Base-by-base conservation (phyloP, 768 basidiomycete genomes). In the Tephrocybe sp. region DNA sequence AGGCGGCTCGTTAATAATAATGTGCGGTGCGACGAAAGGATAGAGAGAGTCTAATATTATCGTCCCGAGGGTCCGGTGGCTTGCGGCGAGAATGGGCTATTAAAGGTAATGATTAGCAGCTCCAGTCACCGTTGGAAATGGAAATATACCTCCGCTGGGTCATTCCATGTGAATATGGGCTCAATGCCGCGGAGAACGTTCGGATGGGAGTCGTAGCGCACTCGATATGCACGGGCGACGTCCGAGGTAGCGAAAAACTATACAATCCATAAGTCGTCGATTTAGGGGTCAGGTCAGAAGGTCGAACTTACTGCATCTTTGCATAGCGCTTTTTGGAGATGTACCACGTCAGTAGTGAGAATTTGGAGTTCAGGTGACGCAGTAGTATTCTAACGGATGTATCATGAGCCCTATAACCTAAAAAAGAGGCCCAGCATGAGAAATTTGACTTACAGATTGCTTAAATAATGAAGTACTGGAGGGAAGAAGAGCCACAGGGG, bases 61-160 rank as follows among this genome's bases (percentile, higher is more conserved):
- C 17, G 72, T 62, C 5, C 70, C 72, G n/a, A 54, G 58, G 23
- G 59, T 54, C 22, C 53, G 41, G 19, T 34, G 50, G 39, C 36
- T 55, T 26, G 48, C 42, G 5, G 34, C 16, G 19, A 76, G 65
- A 17, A 77, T 55, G 49, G 73, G 69, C 61, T 59, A 40, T 19
- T 39, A 30, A 19, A 1, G 45, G 26, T 33, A 49, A 33, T 39
- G 9, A 17, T 54, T 36, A 43, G 30, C 11, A 30, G 40, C 30
- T 33, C 12, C 33, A 22, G 40, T n/a, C 44, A 7, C 10, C 35
- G 34, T 33, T 30, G 16, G 4, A 8, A 49, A 42, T 45, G 20
- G 19, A 36, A 39, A 55, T 65, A 58, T 61, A 78, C 79, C 65
- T 76, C 72, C 26, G 76, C 80, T 40, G 78, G 74, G 61, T 84